phyloP scores from a whole-genome alignment of 2,329 filamentous ascomycete genomes.

The Drechslera avenae region DNA sequence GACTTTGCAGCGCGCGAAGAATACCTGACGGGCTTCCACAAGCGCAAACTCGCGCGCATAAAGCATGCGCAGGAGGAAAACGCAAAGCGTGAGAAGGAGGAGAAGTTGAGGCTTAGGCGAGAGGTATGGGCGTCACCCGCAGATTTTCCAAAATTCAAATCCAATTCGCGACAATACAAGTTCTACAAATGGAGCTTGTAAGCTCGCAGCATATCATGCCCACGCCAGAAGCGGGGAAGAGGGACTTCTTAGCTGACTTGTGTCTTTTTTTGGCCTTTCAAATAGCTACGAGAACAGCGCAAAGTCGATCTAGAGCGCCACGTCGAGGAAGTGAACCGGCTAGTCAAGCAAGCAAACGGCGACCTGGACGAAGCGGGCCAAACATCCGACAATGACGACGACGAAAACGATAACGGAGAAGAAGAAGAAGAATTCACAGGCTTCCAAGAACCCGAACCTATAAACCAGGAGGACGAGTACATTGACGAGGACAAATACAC shows the following conservation, averaged over 20 bases:
- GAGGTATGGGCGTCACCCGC: slow-evolving; percentile 64
- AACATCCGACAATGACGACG: slow-evolving; percentile 42
- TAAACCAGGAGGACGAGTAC: slow-evolving; percentile 90
- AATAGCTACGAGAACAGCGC: slow-evolving; percentile 80
- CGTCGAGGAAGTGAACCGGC: slow-evolving; percentile 73
- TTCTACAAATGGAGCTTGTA: too few species aligned
- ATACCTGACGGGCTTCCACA: slow-evolving; percentile 94
- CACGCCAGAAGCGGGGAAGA: too few species aligned
- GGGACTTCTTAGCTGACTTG: too few species aligned
- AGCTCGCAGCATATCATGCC: too few species aligned
- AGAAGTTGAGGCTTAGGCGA: slow-evolving; percentile 73
- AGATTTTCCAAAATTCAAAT: not conserved
- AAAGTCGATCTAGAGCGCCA: slow-evolving; percentile 82
- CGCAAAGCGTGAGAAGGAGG: slow-evolving; percentile 75
- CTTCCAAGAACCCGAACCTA: slow-evolving; percentile 56
- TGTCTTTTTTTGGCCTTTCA: too few species aligned
- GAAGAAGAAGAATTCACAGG: slow-evolving; percentile 62
- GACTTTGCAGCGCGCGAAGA: slow-evolving; percentile 79
- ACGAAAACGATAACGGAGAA: slow-evolving; percentile 56
- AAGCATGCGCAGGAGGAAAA: slow-evolving; percentile 85
- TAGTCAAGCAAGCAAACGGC: slow-evolving; percentile 66
- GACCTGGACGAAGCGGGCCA: slow-evolving; percentile 47
- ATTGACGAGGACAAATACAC: slow-evolving; percentile 96
- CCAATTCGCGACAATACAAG: not conserved
- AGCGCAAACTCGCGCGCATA: slow-evolving; percentile 84